These are phyloP conservation scores for Hordeum pubiflorum DNA, from an alignment of 202 grass and related monocot species.

Conservation along the genomic window DNA sequence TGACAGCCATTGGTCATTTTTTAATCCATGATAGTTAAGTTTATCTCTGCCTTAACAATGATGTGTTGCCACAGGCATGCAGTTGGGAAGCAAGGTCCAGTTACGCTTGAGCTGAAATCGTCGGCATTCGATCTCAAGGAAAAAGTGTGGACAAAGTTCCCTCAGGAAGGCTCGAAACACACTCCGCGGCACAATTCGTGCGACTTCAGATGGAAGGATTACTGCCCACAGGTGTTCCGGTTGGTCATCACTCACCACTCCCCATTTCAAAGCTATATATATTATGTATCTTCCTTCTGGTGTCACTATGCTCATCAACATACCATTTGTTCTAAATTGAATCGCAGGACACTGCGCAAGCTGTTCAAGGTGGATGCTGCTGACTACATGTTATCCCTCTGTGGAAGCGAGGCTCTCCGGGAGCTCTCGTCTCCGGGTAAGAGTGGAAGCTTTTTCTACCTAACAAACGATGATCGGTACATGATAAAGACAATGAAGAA, in stretches of 20 bases:
- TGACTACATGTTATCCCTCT: slow-evolving; percentile 96
- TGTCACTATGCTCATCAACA: slow-evolving; percentile 19
- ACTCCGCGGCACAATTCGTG: slow-evolving; percentile 87
- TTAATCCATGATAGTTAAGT: not conserved
- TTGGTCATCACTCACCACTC: slow-evolving; percentile 31
- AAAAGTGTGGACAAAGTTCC: slow-evolving; percentile 97
- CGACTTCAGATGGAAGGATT: slow-evolving; percentile 98
- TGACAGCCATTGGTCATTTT: not conserved
- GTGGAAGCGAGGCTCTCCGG: slow-evolving; percentile 85
- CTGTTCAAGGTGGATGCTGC: slow-evolving; percentile 95
- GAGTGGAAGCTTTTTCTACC: slow-evolving; percentile 97
- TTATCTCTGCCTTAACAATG: slow-evolving; percentile 3
- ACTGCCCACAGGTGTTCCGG: slow-evolving; percentile 90
- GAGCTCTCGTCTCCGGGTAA: slow-evolving; percentile 97
- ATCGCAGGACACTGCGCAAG: slow-evolving; percentile 72
- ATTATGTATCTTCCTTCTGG: slow-evolving; percentile 8
- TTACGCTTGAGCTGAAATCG: slow-evolving; percentile 70
- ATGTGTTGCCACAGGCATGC: slow-evolving; percentile 56
- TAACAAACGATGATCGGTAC: slow-evolving; percentile 86
- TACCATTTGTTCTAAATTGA: slow-evolving; percentile 16
- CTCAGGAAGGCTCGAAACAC: slow-evolving; percentile 80
- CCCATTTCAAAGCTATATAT: slow-evolving; percentile 17
- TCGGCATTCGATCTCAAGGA: slow-evolving; percentile 84
- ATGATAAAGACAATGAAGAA: slow-evolving; percentile 99
- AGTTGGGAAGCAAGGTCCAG: slow-evolving; percentile 77